These are phyloP conservation scores for Metarhizium album DNA, from an alignment of 2,329 filamentous ascomycete species.

Conservation along the genomic window DNA sequence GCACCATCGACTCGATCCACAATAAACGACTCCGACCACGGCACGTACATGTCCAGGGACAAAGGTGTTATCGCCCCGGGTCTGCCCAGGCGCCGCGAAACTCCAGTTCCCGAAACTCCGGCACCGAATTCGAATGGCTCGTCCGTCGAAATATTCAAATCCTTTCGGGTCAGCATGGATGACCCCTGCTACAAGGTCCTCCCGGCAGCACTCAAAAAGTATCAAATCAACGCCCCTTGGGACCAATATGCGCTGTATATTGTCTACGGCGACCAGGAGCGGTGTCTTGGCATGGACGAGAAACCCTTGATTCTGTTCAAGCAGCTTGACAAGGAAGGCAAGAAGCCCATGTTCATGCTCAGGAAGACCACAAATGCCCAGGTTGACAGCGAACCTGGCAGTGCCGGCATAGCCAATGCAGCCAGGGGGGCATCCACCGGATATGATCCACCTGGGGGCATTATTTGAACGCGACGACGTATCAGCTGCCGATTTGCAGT, in stretches of 20 bases:
- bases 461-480: slow-evolving; percentile 36
- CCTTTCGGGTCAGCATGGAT: slow-evolving; percentile 94
- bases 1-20: slow-evolving; percentile 44
- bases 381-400: slow-evolving; percentile 42
- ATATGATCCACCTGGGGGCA: slow-evolving; percentile 50
- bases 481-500: neutral
- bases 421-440: slow-evolving; percentile 32
- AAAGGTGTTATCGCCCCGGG: slow-evolving; percentile 16
- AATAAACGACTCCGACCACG: slow-evolving; percentile 39
- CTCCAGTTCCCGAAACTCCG: slow-evolving; percentile 51
- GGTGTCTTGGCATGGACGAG: slow-evolving; percentile 83
- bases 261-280: slow-evolving; percentile 96
- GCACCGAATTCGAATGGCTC: slow-evolving; percentile 45
- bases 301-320: slow-evolving; percentile 95
- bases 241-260: slow-evolving; percentile 97
- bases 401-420: slow-evolving; percentile 38
- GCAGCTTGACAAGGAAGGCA: slow-evolving; percentile 89
- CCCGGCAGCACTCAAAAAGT: slow-evolving; percentile 90
- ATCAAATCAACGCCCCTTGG: slow-evolving; percentile 97
- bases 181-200: slow-evolving; percentile 97
- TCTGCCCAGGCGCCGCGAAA: slow-evolving; percentile 48
- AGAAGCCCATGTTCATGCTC: slow-evolving; percentile 99
- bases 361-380: slow-evolving; percentile 51
- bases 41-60: slow-evolving; percentile 19
- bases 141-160: slow-evolving; percentile 95